Evolutionary conservation across 164 flowering plant species (phyloP).

Genomic region (Protea cynaroides): DNA sequence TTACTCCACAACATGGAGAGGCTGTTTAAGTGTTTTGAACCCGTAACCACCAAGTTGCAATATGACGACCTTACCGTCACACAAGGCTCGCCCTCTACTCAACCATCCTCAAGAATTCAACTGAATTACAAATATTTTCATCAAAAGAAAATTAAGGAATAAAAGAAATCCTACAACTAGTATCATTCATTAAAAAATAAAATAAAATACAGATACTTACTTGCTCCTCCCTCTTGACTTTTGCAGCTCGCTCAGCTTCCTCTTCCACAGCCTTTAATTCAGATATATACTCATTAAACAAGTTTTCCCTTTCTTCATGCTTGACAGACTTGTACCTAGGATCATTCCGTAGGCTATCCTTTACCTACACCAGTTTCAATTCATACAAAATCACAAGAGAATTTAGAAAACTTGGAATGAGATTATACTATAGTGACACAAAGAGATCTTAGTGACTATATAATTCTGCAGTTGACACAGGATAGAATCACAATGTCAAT

Average conservation of each 20-base stretch:
- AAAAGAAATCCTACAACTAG: too few relatives aligned
- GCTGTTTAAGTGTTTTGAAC: too few relatives aligned
- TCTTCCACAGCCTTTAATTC: conserved; percentile 65
- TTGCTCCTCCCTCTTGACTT: conserved; percentile 76
- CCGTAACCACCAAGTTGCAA: too few relatives aligned
- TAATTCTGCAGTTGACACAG: too few relatives aligned
- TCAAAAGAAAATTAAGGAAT: too few relatives aligned
- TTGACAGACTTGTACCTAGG: conserved; percentile 77
- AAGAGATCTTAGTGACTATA: not conserved
- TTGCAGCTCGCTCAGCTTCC: conserved; percentile 50
- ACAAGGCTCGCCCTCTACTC: too few relatives aligned
- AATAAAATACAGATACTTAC: conserved; percentile 21
- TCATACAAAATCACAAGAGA: not conserved
- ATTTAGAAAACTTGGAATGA: conserved; percentile 4
- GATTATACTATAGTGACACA: not conserved
- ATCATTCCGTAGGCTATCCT: conserved; percentile 77
- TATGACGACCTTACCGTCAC: too few relatives aligned
- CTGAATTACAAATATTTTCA: too few relatives aligned
- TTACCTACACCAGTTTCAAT: conserved; percentile 46
- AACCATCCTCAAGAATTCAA: too few relatives aligned
- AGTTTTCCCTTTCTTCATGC: conserved; percentile 85
- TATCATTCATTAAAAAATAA: too few relatives aligned
- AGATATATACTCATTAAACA: conserved; percentile 72
- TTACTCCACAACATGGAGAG: too few relatives aligned
- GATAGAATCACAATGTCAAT: too few relatives aligned